Base-by-base conservation (phyloP, 2,329 filamentous ascomycete species). In the Nigrograna mackinnonii region DNA sequence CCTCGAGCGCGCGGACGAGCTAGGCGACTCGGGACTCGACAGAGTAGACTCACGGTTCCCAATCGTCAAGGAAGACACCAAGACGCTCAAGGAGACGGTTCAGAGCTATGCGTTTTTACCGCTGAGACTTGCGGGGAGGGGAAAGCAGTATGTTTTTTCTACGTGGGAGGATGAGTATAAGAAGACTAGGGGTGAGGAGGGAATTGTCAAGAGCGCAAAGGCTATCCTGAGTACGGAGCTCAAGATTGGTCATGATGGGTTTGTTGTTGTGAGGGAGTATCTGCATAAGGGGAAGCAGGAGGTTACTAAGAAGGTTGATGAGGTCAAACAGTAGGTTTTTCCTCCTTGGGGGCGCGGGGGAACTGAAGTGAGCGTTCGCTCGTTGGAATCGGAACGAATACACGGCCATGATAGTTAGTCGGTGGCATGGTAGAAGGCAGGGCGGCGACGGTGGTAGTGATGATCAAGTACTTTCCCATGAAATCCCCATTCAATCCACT, bases 1-100 rank as follows among this genome's bases (percentile, higher is more conserved):
- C 71, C 80, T 95, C 53, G 77, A 83, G 67, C 89, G 85, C 69
- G 91, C 85, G 62, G 94, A 97, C 67, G 68, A 64, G 56, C 57
- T 70, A 16, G 68, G 64, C 50, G 68, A 71, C 52, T 54, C 46
- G 11, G 58, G 62, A 16, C 65, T 71, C 39, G 55, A 52, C 20
- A 64, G 64, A 31, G 52, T 71, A 35, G 68, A 71, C 47, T 44
- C 56, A 24, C 55, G 55, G 35, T 65, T 71, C 36, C 68, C 68
- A 39, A 69, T 70, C 32, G 74, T 78, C 50, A 77, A 76, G 65
- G 71, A 77, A 51, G 70, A 77, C 50, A 77, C 74, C 1, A 49
- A 56, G 43, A 75, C 70, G 50, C 57, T 71, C 39, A 67, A 64
- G 57, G 56, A 62, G 43, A 56, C 43, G 9, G 58, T 62, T 12